Base-by-base conservation (phyloP, 1,284 basidiomycete genomes). In the Veloporphyrellus conicus region DNA sequence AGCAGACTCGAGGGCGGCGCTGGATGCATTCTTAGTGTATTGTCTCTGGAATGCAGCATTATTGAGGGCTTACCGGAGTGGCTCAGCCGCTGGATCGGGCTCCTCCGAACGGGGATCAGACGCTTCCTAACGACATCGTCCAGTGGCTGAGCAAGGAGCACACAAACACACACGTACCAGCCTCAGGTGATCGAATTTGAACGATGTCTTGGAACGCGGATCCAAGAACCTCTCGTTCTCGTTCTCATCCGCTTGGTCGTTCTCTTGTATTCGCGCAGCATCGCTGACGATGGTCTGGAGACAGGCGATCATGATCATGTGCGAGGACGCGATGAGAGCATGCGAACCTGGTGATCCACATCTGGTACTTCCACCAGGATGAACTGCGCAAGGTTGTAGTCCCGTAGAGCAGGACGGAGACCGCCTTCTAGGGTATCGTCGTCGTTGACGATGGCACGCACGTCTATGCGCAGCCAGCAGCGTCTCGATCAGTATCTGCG, bases 351-450 rank as follows among this genome's bases (percentile, higher is more conserved):
- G 66, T 90, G 81, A 45, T 77, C 71, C 34, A 76, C 71, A n/a
- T 76, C 82, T 4, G 86, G 86, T 3, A 89, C 79, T 50, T 90
- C 87, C n/a, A 87, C 87, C 10, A 55, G 37, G 34, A 83, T 86
- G 61, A 93, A 88, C 62, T 96, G 93, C 31, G 81, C 77, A 48
- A 90, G 71, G 62, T 95, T 94, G 70, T 95, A 94, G 54, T 89
- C 78, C 46, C 78, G 73, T 49, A 95, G 68, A 3, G 89, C 84
- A 2, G 90, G 86, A 2, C 82, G 73, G 35, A 93, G 78, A 47
- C 86, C 85, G 9, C 76, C 73, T 64, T 93, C 86, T 41, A 96
- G 77, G 16, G 78, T 74, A 14, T 84, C 81, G 62, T 96, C 91
- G 68, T 94, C 86, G 35, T 78, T 79, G 59, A 96, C 84, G 63